Conservation (phyloP, 2,329 filamentous ascomycete species). For the Leptographium radiaticola region DNA sequence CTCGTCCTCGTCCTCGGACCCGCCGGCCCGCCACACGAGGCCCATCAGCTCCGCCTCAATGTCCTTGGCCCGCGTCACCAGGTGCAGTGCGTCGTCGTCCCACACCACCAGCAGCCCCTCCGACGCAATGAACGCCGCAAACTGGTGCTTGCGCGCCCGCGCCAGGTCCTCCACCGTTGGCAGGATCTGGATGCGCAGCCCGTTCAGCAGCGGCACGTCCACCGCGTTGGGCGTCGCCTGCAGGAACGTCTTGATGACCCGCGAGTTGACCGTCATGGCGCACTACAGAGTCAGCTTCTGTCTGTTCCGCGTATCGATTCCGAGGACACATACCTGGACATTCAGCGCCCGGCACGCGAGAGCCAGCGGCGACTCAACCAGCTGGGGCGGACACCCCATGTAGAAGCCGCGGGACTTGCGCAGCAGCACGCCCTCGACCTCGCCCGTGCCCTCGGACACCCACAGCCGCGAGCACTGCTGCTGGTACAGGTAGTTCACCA, state of each 20-base stretch:
- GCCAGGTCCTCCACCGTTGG: conserved; percentile 58
- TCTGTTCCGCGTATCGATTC: background rate
- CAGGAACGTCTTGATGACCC: conserved; percentile 67
- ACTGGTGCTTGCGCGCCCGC: conserved; percentile 63
- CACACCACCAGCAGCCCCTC: conserved; percentile 64
- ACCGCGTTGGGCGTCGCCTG: conserved; percentile 59
- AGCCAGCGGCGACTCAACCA: conserved; percentile 51
- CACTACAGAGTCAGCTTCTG: conserved; percentile 30
- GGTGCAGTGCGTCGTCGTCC: conserved; percentile 65
- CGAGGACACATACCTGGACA: conserved; percentile 40
- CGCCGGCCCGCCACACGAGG: conserved; percentile 55
- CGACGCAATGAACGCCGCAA: conserved; percentile 63
- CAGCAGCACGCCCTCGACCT: conserved; percentile 59
- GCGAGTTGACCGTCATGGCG: conserved; percentile 69
- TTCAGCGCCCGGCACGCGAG: conserved; percentile 55
- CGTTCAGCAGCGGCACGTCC: conserved; percentile 64
- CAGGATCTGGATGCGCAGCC: conserved; percentile 63
- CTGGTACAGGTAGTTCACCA: conserved; percentile 74
- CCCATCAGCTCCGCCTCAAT: conserved; percentile 70
- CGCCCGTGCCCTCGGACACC: conserved; percentile 56
- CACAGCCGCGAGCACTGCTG: conserved; percentile 64
- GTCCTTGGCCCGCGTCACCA: conserved; percentile 54
- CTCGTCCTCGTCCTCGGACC: conserved; percentile 37
- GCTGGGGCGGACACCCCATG: conserved; percentile 56
- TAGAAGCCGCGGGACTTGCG: conserved; percentile 56